These are phyloP conservation scores for Albophoma yamanashiensis DNA, from an alignment of 2,329 filamentous ascomycete species.

Conservation along the genomic window DNA sequence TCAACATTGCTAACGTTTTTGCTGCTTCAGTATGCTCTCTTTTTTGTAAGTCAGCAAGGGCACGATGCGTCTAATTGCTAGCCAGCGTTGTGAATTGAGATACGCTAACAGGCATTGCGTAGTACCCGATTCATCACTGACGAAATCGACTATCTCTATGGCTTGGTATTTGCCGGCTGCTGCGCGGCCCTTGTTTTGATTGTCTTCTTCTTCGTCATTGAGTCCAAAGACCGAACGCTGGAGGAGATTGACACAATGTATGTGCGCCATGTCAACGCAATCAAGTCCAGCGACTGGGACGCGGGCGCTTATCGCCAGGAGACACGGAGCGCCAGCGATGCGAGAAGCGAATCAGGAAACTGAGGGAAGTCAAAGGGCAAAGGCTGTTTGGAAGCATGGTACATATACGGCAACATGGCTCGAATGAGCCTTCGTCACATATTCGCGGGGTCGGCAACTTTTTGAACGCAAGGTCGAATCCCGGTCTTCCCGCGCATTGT, in stretches of 20 bases:
- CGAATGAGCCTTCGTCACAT: background rate
- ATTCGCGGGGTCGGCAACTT: too few relatives aligned
- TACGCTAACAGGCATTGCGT: constrained; percentile 4
- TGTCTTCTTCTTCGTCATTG: constrained; percentile 68
- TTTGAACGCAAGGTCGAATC: background rate
- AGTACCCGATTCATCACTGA: constrained; percentile 62
- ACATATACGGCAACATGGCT: background rate
- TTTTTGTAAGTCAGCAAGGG: constrained; percentile 28
- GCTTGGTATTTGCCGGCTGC: constrained; percentile 61
- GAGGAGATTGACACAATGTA: constrained; percentile 78
- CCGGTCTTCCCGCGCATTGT: too few relatives aligned
- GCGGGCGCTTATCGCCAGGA: constrained; percentile 3
- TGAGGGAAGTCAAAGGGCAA: background rate
- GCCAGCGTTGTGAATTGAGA: background rate
- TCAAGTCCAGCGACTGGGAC: constrained; percentile 26
- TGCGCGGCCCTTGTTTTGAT: constrained; percentile 51
- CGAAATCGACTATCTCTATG: constrained; percentile 58
- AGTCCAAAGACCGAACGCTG: constrained; percentile 59
- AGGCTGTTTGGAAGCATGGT: background rate
- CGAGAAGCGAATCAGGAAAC: background rate
- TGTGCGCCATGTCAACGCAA: constrained; percentile 37
- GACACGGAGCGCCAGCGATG: background rate
- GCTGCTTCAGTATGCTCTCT: constrained; percentile 23
- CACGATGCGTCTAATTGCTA: background rate
- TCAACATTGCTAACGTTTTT: constrained; percentile 2